Evolutionary conservation across 1,139 yeast genomes (phyloP).

Genomic region (Eremothecium sinecaudum): DNA sequence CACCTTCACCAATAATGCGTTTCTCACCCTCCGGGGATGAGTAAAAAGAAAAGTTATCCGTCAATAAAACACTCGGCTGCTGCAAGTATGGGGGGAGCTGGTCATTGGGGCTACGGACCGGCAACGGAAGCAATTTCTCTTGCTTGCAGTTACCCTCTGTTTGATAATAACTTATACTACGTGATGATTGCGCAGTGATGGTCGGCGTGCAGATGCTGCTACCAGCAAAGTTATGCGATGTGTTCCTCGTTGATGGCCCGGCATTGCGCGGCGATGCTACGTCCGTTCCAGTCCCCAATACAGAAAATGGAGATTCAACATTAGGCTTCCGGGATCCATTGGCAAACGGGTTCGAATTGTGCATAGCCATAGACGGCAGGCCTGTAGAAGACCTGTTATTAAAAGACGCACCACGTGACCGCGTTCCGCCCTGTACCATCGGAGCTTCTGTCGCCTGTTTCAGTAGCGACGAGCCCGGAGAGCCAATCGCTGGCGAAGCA

Average conservation of each 20-base stretch:
- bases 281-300: conserved; percentile 21
- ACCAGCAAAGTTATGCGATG: conserved; percentile 4
- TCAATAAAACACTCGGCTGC: conserved; percentile 43
- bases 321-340: conserved; percentile 3
- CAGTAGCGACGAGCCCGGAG: neutral
- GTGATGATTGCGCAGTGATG: conserved; percentile 6
- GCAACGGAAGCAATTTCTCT: conserved; percentile 45
- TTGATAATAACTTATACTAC: conserved; percentile 20
- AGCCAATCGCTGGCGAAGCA: neutral
- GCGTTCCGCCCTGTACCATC: neutral
- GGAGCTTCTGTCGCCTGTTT: neutral
- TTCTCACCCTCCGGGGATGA: conserved; percentile 28
- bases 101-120: conserved; percentile 62
- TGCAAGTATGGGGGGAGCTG: conserved; percentile 47
- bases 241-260: conserved; percentile 4
- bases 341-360: conserved; percentile 26
- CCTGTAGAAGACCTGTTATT: conserved; percentile 7
- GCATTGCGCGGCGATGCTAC: conserved; percentile 21
- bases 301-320: conserved; percentile 12
- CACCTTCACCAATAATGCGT: conserved; percentile 59
- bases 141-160: conserved; percentile 32
- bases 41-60: conserved; percentile 49
- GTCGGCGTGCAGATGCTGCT: conserved; percentile 3
- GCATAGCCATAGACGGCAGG: conserved; percentile 19
- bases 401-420: conserved; percentile 7